Evolutionary conservation across 2,329 filamentous ascomycete genomes (phyloP), one percentile per base, ranked within the genome.

Genomic region (Colletotrichum musicola): DNA sequence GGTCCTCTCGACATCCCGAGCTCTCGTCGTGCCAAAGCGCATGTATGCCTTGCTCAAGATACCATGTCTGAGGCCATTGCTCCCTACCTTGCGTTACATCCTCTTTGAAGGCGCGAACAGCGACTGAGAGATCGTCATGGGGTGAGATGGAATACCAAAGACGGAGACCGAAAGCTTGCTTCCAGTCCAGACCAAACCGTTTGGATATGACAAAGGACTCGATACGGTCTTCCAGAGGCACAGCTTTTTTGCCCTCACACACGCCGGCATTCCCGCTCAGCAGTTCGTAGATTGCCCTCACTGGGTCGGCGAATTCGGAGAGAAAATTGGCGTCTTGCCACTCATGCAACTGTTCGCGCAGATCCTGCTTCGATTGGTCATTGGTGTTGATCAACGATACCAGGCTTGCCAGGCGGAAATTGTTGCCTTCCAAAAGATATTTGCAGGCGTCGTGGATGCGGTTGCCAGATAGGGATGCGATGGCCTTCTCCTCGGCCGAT

Each of bases 201-300:
- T 92, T 88, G 1, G 94, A 93, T 72, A 99, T 93, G 62, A 90
- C 86, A 76, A 99, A 97, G 0, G 91, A 91, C 14, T 90, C 87
- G 46, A 92, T 87, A 51, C 92, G 90, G 79, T 98, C 93, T 78
- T 98, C 96, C 9, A 91, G 82, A 1, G 93, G 88, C 6, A 88
- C 90, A 3, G 85, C 86, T 72, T 89, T 91, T 75, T 92, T 91
- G 12, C 95, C 96, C 72, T 94, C 89, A 68, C 93, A 95, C 30
- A 91, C 88, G 71, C 93, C 91, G n/a, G 93, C 90, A 72, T 98
- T 96, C 44, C 97, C 96, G 35, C 93, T 89, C 12, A 98, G 84
- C 30, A 99, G 86, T 78, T 97, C 94, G 77, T 98, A 99, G 40
- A 99, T 85, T 9, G 95, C 92, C 62, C 96, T 91, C 51, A 97